These are phyloP conservation scores for Arachis monticola DNA, from an alignment of 331 rosid genomes.

Conservation along the genomic window DNA sequence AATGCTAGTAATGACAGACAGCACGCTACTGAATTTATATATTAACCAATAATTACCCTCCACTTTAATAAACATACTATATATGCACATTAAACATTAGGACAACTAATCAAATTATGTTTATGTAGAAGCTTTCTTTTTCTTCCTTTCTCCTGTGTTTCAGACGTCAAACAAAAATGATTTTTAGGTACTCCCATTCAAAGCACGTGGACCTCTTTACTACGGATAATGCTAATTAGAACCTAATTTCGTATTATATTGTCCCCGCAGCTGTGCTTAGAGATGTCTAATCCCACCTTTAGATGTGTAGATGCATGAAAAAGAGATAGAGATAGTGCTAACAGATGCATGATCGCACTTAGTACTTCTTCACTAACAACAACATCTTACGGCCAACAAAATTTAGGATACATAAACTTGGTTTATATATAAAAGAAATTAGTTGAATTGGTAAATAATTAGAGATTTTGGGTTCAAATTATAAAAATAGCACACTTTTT, in stretches of 20 bases:
- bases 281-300: constrained; percentile 13
- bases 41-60: background rate
- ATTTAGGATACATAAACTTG: background rate
- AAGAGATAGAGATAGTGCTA: constrained; percentile 4
- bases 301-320: background rate
- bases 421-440: background rate
- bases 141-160: background rate
- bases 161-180: background rate
- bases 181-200: background rate
- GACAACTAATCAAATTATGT: constrained; percentile 12
- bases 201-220: background rate
- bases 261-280: background rate
- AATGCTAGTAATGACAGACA: background rate
- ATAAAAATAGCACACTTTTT: too few relatives aligned
- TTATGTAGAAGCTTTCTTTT: background rate
- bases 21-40: background rate
- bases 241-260: background rate
- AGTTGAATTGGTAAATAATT: too few relatives aligned
- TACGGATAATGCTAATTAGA: constrained; percentile 10
- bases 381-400: background rate
- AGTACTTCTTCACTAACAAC: constrained; percentile 11
- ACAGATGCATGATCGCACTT: constrained; percentile 17
- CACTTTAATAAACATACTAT: constrained; percentile 5
- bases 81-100: constrained; percentile 16
- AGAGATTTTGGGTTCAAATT: too few relatives aligned